Percentiles rank a stretch among this genome's conserved stretches.
phyloP scores from a whole-genome alignment of 208 protist genomes.

The Tritrichomonas musculus region DNA sequence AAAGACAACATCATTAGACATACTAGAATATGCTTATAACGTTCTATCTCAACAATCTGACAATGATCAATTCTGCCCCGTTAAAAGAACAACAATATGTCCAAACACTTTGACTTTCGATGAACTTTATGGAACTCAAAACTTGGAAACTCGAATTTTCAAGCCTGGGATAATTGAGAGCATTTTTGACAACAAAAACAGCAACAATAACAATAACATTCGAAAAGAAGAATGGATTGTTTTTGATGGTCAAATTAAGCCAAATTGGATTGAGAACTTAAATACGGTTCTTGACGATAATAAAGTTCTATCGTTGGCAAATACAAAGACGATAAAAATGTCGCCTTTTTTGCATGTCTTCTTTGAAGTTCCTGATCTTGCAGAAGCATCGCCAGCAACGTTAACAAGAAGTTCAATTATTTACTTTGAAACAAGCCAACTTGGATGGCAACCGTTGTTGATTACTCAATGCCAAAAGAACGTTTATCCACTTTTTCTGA shows the following conservation, averaged over 20 bases:
- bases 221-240: slow-evolving; percentile 75
- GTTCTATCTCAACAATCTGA: neutral
- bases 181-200: slow-evolving; percentile 60
- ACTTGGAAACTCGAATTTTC: slow-evolving; percentile 65
- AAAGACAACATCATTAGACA: slow-evolving; percentile 58
- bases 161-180: slow-evolving; percentile 62
- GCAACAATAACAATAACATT: slow-evolving; percentile 59
- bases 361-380: slow-evolving; percentile 93
- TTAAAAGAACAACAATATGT: slow-evolving; percentile 78
- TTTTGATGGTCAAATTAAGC: slow-evolving; percentile 96
- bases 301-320: slow-evolving; percentile 88
- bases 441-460: slow-evolving; percentile 66
- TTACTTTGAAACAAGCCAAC: slow-evolving; percentile 73
- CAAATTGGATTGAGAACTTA: slow-evolving; percentile 96
- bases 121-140: slow-evolving; percentile 86
- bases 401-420: slow-evolving; percentile 95
- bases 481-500: neutral
- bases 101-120: slow-evolving; percentile 86
- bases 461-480: neutral
- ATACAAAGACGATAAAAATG: slow-evolving; percentile 84
- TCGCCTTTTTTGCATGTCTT: slow-evolving; percentile 70
- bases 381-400: slow-evolving; percentile 88
- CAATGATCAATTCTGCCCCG: neutral
- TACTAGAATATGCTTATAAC: slow-evolving; percentile 21
- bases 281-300: slow-evolving; percentile 96